These are phyloP conservation scores for Hyaloscypha variabilis DNA, from an alignment of 495 filamentous ascomycete species.

Conservation along the genomic window DNA sequence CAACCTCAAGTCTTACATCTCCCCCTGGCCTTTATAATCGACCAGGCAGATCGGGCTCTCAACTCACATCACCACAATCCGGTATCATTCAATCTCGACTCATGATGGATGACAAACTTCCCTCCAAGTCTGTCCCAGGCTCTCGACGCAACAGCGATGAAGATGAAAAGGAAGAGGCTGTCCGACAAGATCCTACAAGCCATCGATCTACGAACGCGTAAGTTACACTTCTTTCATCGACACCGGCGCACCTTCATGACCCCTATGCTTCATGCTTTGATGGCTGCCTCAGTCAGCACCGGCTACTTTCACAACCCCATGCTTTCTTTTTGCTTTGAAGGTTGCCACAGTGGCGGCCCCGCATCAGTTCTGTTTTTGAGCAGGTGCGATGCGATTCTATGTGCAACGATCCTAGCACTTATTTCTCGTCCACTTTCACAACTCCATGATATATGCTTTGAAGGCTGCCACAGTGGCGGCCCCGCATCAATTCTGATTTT, in stretches of 20 bases:
- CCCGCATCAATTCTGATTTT: not conserved
- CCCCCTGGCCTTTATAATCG: conserved; percentile 77
- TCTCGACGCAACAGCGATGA: conserved; percentile 85
- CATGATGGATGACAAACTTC: conserved; percentile 56
- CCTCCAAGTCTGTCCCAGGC: conserved; percentile 84
- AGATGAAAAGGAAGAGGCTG: conserved; percentile 69
- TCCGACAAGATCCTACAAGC: conserved; percentile 65
- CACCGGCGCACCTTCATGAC: not conserved
- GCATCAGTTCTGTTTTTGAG: not conserved
- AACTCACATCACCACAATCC: conserved; percentile 62
- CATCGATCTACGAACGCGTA: conserved; percentile 69
- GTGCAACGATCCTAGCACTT: not conserved
- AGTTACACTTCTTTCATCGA: conserved; percentile 43
- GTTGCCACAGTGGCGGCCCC: not conserved
- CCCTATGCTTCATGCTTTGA: not conserved
- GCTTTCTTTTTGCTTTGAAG: not conserved
- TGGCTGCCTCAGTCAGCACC: no score
- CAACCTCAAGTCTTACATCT: conserved; percentile 78
- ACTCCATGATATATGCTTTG: no score
- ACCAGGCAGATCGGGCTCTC: conserved; percentile 71
- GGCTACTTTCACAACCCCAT: no score
- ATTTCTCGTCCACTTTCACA: no score
- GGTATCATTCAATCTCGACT: conserved; percentile 52
- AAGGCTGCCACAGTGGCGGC: not conserved
- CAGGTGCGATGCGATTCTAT: not conserved